These are phyloP conservation scores for Limnomonas spitsbergensis DNA, from an alignment of 139 green algal genomes.

Conservation along the genomic window DNA sequence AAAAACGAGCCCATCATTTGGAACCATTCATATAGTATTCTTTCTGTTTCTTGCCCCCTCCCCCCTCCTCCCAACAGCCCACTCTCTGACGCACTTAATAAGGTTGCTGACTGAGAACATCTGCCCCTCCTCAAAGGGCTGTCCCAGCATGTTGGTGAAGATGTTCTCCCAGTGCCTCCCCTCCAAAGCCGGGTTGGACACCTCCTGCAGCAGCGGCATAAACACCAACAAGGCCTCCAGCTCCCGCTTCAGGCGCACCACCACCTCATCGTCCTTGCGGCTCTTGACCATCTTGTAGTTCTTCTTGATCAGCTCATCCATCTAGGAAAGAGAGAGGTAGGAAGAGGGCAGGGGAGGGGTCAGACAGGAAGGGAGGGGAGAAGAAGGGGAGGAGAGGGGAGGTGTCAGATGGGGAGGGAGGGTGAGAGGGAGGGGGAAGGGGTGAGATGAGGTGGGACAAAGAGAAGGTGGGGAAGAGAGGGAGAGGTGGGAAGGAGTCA, in stretches of 20 bases:
- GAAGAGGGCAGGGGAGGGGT: no score
- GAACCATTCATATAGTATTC: no score
- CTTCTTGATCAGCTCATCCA: slow-evolving; percentile 37
- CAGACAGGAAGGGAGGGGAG: no score
- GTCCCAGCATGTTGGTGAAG: slow-evolving; percentile 26
- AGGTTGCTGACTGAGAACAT: slow-evolving; percentile 32
- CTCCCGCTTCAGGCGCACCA: slow-evolving; percentile 54
- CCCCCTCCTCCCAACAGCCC: no score
- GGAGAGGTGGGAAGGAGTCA: no score
- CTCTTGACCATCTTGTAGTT: slow-evolving; percentile 52
- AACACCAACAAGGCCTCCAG: slow-evolving; percentile 68
- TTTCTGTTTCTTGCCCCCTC: no score
- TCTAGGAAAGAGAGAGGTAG: slow-evolving; percentile 16
- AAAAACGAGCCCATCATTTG: no score
- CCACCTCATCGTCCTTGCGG: slow-evolving; percentile 49
- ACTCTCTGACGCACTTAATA: slow-evolving; percentile 30
- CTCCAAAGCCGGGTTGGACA: slow-evolving; percentile 14
- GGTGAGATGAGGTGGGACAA: no score
- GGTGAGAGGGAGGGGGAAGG: no score
- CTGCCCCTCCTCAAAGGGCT: slow-evolving; percentile 8
- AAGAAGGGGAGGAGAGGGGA: no score
- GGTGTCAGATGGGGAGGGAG: no score
- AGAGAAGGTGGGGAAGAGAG: no score
- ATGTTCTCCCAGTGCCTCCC: slow-evolving; percentile 52
- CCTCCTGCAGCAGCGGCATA: slow-evolving; percentile 49